Base-by-base conservation (phyloP, 441 rosid species). In the Gossypium schwendimanii region DNA sequence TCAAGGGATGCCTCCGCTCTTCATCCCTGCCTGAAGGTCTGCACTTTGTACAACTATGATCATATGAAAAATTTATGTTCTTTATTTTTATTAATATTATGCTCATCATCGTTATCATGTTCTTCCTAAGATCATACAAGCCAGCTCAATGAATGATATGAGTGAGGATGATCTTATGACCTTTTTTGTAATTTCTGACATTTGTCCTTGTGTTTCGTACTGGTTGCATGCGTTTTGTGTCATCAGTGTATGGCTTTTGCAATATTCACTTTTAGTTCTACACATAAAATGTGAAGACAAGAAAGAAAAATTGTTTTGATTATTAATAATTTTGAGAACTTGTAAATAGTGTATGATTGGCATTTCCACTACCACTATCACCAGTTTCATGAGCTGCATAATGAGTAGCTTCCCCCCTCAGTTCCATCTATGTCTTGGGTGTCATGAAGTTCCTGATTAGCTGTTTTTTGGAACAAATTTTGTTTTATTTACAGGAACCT, bases 1-100 rank as follows among this genome's bases (percentile, higher is more conserved):
- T 91, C 99, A 0, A 88, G 92, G 81, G 96, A 91, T 78, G 85
- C 78, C 81, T 87, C 96, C 20, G 84, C 88, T 47, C 73, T 92
- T 64, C 98, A 91, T 88, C 98, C 95, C 4, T 78, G 73, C 81
- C 93, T 95, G 70, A 91, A 91, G 99, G 98, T 92, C 77, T 61
- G 80, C 78, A 47, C 18, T 92, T 75, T 61, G 77, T 78, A 49
- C 17, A 57, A 69, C 72, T 54, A 8, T 0, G 5, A 26, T 3
- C 17, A 24, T 44, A 21, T 53, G 24, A 50, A 57, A 47, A 15
- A 14, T 71, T 39, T 54, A 8, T 63, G 17, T 41, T 65, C 17
- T 63, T 72, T 31, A 3, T 17, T 50, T 33, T 33, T 28, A 9
- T 77, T 21, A 6, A 31, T 31, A 39, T 6, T 72, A 8, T 14